phyloP scores from a whole-genome alignment of 345 rosid genomes.

The Brassica rapa region DNA sequence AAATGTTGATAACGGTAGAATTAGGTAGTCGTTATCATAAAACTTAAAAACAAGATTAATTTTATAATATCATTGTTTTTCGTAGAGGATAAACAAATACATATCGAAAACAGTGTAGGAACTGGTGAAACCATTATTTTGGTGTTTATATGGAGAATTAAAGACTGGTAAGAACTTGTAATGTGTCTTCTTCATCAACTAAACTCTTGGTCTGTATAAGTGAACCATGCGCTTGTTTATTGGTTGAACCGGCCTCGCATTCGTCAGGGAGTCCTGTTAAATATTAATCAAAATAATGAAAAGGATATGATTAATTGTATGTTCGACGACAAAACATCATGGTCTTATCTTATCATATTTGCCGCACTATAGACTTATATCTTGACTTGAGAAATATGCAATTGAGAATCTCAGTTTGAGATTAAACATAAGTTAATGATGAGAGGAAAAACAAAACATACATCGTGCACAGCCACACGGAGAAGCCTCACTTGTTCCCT shows the following conservation, averaged over 20 bases:
- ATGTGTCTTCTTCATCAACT: neutral
- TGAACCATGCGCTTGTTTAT: slow-evolving; percentile 22
- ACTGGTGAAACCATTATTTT: neutral
- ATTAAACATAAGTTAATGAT: neutral
- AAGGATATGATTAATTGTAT: neutral
- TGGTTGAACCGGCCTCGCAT: slow-evolving; percentile 41
- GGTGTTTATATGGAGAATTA: neutral
- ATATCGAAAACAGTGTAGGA: neutral
- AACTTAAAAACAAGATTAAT: neutral
- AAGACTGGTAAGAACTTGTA: neutral
- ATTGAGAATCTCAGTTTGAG: neutral
- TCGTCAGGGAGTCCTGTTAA: slow-evolving; percentile 12
- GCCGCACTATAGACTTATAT: neutral
- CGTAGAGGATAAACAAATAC: neutral
- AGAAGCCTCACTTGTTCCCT: slow-evolving; percentile 22
- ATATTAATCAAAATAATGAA: neutral
- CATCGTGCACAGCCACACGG: slow-evolving; percentile 35
- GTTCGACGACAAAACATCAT: neutral
- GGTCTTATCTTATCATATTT: neutral
- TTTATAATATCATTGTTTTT: neutral
- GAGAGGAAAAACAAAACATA: slow-evolving; percentile 9
- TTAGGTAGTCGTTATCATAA: neutral
- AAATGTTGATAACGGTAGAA: no score
- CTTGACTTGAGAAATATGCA: slow-evolving; percentile 1
- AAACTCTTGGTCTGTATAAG: slow-evolving; percentile 29